Evolutionary conservation across 2,329 filamentous ascomycete genomes (phyloP).

Genomic region (Massarina eburnea): DNA sequence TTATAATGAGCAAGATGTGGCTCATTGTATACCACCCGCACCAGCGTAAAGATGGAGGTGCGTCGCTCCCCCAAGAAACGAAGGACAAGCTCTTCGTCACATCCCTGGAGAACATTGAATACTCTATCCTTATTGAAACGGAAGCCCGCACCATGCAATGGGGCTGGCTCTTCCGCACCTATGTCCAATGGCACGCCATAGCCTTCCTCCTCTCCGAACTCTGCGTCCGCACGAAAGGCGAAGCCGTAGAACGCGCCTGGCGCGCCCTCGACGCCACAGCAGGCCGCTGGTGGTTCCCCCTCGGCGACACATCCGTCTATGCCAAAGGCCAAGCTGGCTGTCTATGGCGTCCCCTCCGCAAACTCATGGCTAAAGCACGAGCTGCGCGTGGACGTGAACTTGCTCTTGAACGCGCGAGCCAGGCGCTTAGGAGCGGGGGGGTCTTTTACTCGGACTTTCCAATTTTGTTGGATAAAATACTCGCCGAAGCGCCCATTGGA

Average conservation of each 20-base stretch:
- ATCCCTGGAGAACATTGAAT: constrained; percentile 74
- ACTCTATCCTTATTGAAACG: constrained; percentile 65
- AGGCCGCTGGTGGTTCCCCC: constrained; percentile 45
- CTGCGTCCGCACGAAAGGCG: constrained; percentile 58
- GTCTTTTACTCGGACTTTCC: constrained; percentile 16
- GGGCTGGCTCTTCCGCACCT: constrained; percentile 66
- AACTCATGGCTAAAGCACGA: constrained; percentile 61
- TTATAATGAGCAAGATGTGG: constrained; percentile 78
- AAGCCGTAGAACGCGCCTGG: constrained; percentile 63
- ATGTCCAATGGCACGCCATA: constrained; percentile 67
- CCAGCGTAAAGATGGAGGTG: constrained; percentile 59
- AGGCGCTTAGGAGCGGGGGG: constrained; percentile 25
- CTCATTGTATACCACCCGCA: constrained; percentile 75
- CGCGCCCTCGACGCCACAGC: constrained; percentile 54
- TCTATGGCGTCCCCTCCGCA: constrained; percentile 65
- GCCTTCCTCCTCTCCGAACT: constrained; percentile 64
- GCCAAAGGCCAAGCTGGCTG: constrained; percentile 49
- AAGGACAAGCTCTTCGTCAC: constrained; percentile 71
- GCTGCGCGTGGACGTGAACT: constrained; percentile 56
- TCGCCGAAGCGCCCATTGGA: constrained; percentile 5
- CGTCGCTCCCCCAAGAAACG: constrained; percentile 61
- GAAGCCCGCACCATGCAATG: constrained; percentile 64
- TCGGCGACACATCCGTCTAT: constrained; percentile 22
- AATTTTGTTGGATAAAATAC: constrained; percentile 13
- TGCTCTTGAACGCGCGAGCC: constrained; percentile 39